Percentiles rank a stretch among this genome's conserved stretches.
phyloP scores from a whole-genome alignment of 2,329 filamentous ascomycete species.

The Exophiala calicioides region DNA sequence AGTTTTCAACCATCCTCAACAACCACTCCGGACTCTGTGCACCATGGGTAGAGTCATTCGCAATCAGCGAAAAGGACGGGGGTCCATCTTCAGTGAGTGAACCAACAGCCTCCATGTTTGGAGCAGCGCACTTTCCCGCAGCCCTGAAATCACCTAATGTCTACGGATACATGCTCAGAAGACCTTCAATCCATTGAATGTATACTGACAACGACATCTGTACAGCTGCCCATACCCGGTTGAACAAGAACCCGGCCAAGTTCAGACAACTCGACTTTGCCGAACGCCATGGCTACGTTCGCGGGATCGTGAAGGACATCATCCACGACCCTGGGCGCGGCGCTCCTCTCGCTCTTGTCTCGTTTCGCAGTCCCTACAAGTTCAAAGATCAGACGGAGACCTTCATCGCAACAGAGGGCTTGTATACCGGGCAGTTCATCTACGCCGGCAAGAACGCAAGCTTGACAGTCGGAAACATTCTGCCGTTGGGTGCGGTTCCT shows the following conservation, averaged over 20 bases:
- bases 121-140: not conserved
- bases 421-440: constrained; percentile 99
- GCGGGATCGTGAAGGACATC: constrained; percentile 97
- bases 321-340: constrained; percentile 98
- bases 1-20: constrained; percentile 7
- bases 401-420: constrained; percentile 99
- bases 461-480: constrained; percentile 95
- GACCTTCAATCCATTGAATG: constrained; percentile 3
- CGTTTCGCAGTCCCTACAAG: constrained; percentile 97
- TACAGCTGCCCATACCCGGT: constrained; percentile 76
- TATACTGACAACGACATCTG: constrained; percentile 29
- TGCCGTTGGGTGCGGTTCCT: constrained; percentile 89
- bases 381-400: constrained; percentile 98
- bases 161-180: too few relatives aligned
- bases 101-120: constrained; percentile 1
- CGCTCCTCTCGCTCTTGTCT: constrained; percentile 93
- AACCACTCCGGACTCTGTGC: constrained; percentile 30
- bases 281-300: constrained; percentile 95
- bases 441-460: constrained; percentile 99
- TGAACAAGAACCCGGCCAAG: constrained; percentile 92
- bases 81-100: constrained; percentile 69
- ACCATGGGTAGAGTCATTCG: constrained; percentile 70
- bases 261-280: constrained; percentile 96
- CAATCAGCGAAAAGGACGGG: constrained; percentile 76
- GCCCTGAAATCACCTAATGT: too few relatives aligned